phyloP scores from a whole-genome alignment of 1,139 yeast genomes.

The Candida sp. region DNA sequence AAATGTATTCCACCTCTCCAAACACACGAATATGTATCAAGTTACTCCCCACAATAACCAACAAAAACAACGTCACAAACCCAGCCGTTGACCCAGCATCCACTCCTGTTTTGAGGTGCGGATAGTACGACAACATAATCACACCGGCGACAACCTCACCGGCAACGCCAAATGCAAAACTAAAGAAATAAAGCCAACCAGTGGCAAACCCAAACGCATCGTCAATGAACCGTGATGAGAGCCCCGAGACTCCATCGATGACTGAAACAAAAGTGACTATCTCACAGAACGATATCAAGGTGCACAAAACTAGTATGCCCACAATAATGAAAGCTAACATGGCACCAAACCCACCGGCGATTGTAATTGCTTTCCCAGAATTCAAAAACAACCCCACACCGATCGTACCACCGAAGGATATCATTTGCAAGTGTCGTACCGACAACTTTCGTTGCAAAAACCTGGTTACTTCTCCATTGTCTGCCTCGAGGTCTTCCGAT shows the following conservation, averaged over 20 bases:
- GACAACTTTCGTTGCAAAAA: conserved; percentile 58
- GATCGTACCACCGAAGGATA: conserved; percentile 81
- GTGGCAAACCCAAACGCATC: conserved; percentile 86
- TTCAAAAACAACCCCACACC: conserved; percentile 84
- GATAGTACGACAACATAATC: conserved; percentile 71
- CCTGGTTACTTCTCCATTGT: neutral
- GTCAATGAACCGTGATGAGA: conserved; percentile 80
- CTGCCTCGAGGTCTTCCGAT: conserved; percentile 5
- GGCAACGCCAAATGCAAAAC: conserved; percentile 76
- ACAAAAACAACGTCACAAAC: conserved; percentile 64
- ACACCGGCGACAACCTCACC: conserved; percentile 84
- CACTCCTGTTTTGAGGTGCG: conserved; percentile 50
- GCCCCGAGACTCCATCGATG: conserved; percentile 79
- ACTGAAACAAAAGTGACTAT: conserved; percentile 86
- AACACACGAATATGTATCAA: conserved; percentile 71
- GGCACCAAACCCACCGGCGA: conserved; percentile 86
- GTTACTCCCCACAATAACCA: conserved; percentile 55
- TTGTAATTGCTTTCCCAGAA: conserved; percentile 78
- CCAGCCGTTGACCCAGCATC: conserved; percentile 60
- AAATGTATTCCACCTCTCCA: conserved; percentile 75
- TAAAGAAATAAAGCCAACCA: conserved; percentile 79
- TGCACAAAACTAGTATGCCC: conserved; percentile 68
- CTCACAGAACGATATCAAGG: conserved; percentile 82
- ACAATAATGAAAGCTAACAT: conserved; percentile 70
- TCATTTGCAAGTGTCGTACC: conserved; percentile 78